These are phyloP conservation scores for Paxillus involutus DNA, from an alignment of 768 basidiomycete genomes.

Conservation along the genomic window DNA sequence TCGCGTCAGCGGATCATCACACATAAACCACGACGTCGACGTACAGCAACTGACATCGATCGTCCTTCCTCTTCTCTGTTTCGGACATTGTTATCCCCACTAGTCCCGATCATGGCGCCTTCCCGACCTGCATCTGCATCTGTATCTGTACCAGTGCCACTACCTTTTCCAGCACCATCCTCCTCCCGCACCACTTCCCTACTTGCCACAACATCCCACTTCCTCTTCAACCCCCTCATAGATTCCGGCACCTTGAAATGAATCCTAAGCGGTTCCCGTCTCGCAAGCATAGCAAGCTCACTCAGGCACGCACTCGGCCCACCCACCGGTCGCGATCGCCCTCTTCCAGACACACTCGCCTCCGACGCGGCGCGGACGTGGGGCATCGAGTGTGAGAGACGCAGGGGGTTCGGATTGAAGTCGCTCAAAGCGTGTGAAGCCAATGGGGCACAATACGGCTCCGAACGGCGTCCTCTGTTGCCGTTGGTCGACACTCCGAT, in stretches of 20 bases:
- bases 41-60: neutral
- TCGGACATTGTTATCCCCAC: neutral
- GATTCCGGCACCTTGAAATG: slow-evolving; percentile 3
- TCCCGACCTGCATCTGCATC: neutral
- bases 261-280: slow-evolving; percentile 12
- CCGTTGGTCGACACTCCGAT: neutral
- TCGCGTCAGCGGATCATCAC: neutral
- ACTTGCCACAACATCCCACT: neutral
- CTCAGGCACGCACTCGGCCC: slow-evolving; percentile 20
- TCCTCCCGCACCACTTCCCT: neutral
- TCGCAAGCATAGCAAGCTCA: slow-evolving; percentile 16
- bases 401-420: neutral
- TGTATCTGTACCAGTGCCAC: neutral
- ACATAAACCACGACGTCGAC: neutral
- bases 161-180: neutral
- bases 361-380: neutral
- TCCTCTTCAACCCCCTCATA: slow-evolving; percentile 16
- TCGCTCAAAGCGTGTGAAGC: neutral
- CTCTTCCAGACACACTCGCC: neutral
- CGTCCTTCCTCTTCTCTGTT: neutral
- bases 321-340: slow-evolving; percentile 4
- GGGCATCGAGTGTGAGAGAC: neutral
- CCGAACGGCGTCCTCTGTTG: neutral
- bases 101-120: neutral
- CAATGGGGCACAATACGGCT: neutral